Conservation (phyloP, 768 basidiomycete genomes). For the Kwoniella newhampshirensis region DNA sequence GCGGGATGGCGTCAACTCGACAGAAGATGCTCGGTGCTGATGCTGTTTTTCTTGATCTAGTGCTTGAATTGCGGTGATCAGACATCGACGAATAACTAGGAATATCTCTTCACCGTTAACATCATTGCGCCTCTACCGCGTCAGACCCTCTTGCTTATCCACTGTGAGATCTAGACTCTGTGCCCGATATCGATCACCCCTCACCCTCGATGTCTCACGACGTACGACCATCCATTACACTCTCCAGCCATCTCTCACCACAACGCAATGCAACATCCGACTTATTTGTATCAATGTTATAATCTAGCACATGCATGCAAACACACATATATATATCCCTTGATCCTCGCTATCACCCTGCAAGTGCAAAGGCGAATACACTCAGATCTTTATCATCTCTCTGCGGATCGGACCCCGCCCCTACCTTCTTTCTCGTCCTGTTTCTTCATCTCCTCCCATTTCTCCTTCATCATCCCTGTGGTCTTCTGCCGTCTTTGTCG, state of each 20-base stretch:
- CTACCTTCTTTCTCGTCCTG: conserved; percentile 12
- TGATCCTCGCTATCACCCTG: not conserved
- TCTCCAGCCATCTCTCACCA: no score
- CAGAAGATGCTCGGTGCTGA: no score
- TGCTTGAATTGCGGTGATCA: conserved; percentile 26
- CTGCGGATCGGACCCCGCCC: not conserved
- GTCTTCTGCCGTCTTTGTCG: conserved; percentile 32
- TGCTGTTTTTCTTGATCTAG: not conserved
- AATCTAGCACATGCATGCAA: not conserved
- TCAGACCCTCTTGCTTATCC: no score
- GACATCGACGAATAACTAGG: conserved; percentile 24
- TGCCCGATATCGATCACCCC: no score
- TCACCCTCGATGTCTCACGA: no score
- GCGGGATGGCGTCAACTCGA: no score
- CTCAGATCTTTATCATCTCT: not conserved
- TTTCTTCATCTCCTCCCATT: conserved; percentile 31
- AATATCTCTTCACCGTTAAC: no score
- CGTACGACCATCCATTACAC: no score
- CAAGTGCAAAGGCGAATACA: not conserved
- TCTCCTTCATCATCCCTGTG: conserved; percentile 28
- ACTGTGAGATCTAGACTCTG: no score
- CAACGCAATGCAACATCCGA: no score
- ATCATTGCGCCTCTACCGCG: no score
- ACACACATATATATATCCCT: conserved; percentile 15
- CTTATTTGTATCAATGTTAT: no score